Conservation (phyloP, 2,329 filamentous ascomycete genomes). For the Escovopsis sp. region DNA sequence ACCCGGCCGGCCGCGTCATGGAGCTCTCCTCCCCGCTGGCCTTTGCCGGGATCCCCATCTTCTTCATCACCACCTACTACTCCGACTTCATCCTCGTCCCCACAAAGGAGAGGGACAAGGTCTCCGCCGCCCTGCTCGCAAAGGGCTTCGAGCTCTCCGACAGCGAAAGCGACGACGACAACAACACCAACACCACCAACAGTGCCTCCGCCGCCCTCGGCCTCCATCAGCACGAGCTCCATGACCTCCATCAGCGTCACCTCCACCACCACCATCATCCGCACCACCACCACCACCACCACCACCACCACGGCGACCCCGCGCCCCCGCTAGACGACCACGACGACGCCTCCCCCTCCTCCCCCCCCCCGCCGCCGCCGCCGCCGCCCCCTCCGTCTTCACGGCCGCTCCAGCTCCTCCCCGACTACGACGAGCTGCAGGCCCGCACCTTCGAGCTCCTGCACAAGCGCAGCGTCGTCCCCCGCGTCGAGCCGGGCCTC, state of each 20-base stretch:
- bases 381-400: too few species aligned
- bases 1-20: constrained; percentile 80
- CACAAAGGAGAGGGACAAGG: constrained; percentile 53
- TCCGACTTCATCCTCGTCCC: constrained; percentile 94
- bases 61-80: constrained; percentile 98
- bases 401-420: constrained; percentile 10
- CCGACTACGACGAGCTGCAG: constrained; percentile 66
- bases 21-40: constrained; percentile 85
- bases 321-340: constrained; percentile 33
- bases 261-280: too few species aligned
- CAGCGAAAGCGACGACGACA: constrained; percentile 52
- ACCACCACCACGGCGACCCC: constrained; percentile 15
- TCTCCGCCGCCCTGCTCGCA: constrained; percentile 61
- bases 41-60: constrained; percentile 85
- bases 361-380: constrained; percentile 50
- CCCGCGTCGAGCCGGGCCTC: constrained; percentile 53
- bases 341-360: too few species aligned
- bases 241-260: too few species aligned
- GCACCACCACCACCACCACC: constrained; percentile 15
- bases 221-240: too few species aligned
- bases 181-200: constrained; percentile 8
- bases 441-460: constrained; percentile 70
- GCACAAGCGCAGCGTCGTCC: constrained; percentile 59
- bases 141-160: constrained; percentile 76
- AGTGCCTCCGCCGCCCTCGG: too few species aligned